Conservation (phyloP, 805 yeast genomes). For the Yamadazyma sp. region DNA sequence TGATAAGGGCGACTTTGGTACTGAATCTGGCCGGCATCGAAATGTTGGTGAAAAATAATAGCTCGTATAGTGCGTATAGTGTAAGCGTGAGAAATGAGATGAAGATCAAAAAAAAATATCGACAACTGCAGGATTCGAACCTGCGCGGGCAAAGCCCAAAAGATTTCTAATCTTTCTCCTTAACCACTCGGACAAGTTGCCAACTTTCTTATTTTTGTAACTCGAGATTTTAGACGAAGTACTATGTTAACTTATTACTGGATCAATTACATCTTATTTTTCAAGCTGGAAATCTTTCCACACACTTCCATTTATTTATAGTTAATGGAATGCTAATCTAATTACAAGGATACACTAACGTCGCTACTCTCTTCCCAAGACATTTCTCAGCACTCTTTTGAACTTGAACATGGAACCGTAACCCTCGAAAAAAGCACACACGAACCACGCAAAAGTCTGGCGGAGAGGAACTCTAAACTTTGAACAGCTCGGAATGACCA, state of each 20-base stretch:
- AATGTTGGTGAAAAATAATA: background rate
- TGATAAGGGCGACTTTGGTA: slow-evolving; percentile 37
- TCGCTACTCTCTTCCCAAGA: no score
- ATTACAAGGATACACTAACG: no score
- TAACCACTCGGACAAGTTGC: slow-evolving; percentile 51
- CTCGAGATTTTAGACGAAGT: background rate
- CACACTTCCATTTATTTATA: background rate
- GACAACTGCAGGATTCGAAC: slow-evolving; percentile 53
- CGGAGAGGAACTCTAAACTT: slow-evolving; percentile 61
- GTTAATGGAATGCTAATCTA: no score
- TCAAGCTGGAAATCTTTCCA: no score
- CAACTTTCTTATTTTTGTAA: slow-evolving; percentile 11
- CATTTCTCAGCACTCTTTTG: slow-evolving; percentile 28
- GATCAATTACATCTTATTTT: background rate
- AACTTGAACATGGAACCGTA: slow-evolving; percentile 50
- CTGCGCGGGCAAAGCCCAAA: slow-evolving; percentile 53
- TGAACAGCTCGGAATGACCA: slow-evolving; percentile 49
- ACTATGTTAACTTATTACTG: background rate
- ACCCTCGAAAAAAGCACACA: slow-evolving; percentile 64
- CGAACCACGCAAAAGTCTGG: slow-evolving; percentile 50
- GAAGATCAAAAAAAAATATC: slow-evolving; percentile 22
- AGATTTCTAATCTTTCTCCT: slow-evolving; percentile 50
- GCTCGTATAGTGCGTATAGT: slow-evolving; percentile 1
- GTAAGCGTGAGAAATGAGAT: background rate
- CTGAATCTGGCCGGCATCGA: slow-evolving; percentile 1